Base-by-base conservation (phyloP, 306 rosid species). In the Quillaja saponaria region DNA sequence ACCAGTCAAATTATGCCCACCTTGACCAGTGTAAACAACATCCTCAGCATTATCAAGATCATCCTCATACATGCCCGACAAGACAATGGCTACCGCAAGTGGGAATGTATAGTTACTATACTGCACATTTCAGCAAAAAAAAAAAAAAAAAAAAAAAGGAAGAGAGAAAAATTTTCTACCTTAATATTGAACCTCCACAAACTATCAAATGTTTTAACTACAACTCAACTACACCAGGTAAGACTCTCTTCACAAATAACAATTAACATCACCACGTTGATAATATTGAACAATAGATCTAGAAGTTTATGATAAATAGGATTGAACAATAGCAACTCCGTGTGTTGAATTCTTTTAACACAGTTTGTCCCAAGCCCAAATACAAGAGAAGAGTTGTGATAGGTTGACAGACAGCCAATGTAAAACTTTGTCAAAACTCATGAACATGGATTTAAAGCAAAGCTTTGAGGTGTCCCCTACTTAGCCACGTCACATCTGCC, bases 61-160 rank as follows among this genome's bases (percentile, higher is more conserved):
- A 78, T 89, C 99, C 67, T 92, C 99, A 59, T 92, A 92, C 97
- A 81, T 81, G 64, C 99, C 99, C 6, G 99, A 92, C 52, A 92
- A 53, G 60, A 92, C 97, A 80, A 92, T 89, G 58, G 95, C 82
- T 50, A 92, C 90, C 12, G 97, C 97, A 61, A 92, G 5, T 46
- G 99, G 99, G 58, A 74, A 78, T 50, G 78, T 61, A 64, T 82
- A 75, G 53, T 16, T 54, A 52, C 40, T 60, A 76, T 78, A 62
- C 83, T 88, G 82, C 77, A 77, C 68, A 63, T 71, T 56, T 49
- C 45, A 69, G 44, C 6, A 10, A 37, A 37, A 37, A 10, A 37
- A 37, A 5, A 37, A 5, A 37, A 37, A 10, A 71, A 49, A 49
- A 28, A 19, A 31, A 16, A 49, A 19, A 21, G 25, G 10, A 42